Evolutionary conservation across 129 eudicot genomes (phyloP).

Genomic region (Solidago caesia): DNA sequence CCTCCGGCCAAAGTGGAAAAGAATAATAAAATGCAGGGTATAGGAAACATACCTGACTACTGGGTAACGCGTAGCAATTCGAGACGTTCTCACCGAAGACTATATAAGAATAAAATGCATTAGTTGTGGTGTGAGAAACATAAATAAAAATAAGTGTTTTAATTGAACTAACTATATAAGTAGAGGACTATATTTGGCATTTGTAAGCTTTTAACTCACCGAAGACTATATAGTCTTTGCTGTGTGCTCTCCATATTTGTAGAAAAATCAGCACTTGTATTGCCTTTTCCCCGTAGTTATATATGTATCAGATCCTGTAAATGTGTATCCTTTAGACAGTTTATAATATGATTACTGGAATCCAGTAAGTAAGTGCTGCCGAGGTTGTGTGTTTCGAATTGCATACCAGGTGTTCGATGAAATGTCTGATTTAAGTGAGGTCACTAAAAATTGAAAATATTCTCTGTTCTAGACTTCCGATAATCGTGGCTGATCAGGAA

Average conservation of each 20-base stretch:
- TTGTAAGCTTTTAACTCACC: not conserved
- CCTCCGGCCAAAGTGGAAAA: no score
- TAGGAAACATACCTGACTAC: no score
- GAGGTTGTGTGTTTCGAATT: not conserved
- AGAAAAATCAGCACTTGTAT: not conserved
- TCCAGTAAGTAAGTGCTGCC: not conserved
- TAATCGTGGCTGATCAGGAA: not conserved
- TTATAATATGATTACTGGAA: slow-evolving; percentile 3
- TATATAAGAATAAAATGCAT: no score
- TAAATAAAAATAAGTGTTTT: no score
- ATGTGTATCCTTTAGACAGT: not conserved
- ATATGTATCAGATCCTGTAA: not conserved
- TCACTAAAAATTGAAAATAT: not conserved
- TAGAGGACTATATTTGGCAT: slow-evolving; percentile 1
- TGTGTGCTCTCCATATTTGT: not conserved
- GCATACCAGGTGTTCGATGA: slow-evolving; percentile 32
- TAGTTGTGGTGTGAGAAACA: no score
- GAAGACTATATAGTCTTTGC: slow-evolving; percentile 8
- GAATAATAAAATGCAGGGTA: no score
- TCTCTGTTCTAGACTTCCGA: not conserved
- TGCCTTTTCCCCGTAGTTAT: not conserved
- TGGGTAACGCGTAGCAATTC: no score
- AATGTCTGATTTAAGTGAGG: slow-evolving; percentile 26
- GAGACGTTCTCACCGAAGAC: no score
- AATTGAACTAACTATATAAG: not conserved